Evolutionary conservation across 768 basidiomycete genomes (phyloP).

Genomic region (Lactarius psammicola): DNA sequence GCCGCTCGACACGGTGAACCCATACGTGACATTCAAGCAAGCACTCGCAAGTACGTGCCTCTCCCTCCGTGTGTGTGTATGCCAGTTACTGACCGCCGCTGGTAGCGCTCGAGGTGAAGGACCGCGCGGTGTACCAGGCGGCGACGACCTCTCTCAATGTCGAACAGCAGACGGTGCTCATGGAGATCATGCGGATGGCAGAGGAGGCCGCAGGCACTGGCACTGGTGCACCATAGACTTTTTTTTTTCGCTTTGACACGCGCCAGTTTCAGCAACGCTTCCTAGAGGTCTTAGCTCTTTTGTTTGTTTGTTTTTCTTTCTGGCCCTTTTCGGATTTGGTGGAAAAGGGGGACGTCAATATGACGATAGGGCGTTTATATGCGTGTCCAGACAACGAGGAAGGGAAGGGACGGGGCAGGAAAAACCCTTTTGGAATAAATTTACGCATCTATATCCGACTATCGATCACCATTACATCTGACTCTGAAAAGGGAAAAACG

Average conservation of each 20-base stretch:
- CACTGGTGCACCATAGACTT: constrained; percentile 3
- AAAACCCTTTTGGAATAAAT: constrained; percentile 9
- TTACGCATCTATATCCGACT: neutral
- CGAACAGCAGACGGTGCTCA: constrained; percentile 76
- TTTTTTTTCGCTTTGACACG: neutral
- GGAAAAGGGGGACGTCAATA: neutral
- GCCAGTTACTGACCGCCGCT: constrained; percentile 1
- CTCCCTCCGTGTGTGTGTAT: neutral
- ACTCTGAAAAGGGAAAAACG: neutral
- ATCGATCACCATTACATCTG: constrained; percentile 19
- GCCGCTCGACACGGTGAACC: constrained; percentile 75
- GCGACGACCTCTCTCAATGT: constrained; percentile 68
- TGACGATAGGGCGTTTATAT: neutral
- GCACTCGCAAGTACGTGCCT: constrained; percentile 66
- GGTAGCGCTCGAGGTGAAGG: constrained; percentile 74
- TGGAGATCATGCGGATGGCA: constrained; percentile 70
- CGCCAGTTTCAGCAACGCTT: neutral
- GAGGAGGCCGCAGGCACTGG: constrained; percentile 7
- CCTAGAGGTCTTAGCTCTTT: neutral
- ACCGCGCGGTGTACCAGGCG: constrained; percentile 62
- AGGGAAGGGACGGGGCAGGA: neutral
- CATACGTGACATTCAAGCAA: constrained; percentile 74
- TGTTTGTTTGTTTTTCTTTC: neutral
- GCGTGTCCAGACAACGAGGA: neutral
- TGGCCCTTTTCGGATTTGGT: neutral